Evolutionary conservation across 2,329 filamentous ascomycete genomes (phyloP).

Genomic region (Lomentospora prolificans): DNA sequence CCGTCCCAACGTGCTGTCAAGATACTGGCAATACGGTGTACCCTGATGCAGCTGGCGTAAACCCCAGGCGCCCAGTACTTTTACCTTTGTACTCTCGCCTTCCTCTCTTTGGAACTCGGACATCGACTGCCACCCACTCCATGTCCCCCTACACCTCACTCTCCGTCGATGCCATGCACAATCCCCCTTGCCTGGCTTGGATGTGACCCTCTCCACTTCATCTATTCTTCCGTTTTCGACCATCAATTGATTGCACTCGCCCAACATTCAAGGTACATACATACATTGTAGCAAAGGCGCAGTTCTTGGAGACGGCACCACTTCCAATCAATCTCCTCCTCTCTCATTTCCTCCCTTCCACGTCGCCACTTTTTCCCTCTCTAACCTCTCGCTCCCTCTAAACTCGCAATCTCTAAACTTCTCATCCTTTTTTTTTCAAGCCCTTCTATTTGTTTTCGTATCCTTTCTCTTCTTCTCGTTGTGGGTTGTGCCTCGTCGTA

Average conservation of each 20-base stretch:
- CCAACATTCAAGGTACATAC: background rate
- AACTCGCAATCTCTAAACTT: background rate
- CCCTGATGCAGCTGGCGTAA: too few species aligned
- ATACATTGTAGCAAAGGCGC: background rate
- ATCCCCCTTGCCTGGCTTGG: background rate
- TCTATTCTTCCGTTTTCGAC: conserved; percentile 5
- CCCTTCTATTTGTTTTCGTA: background rate
- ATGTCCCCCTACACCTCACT: background rate
- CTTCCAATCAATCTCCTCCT: background rate
- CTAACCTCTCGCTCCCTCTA: background rate
- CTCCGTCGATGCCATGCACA: background rate
- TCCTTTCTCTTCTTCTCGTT: background rate
- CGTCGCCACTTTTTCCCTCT: conserved; percentile 1
- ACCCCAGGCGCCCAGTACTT: too few species aligned
- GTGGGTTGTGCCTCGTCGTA: background rate
- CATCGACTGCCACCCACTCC: background rate
- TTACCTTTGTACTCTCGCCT: background rate
- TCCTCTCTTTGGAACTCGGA: background rate
- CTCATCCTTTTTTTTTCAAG: background rate
- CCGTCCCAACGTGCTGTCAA: too few species aligned
- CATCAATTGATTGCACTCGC: conserved; percentile 2
- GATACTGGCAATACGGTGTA: background rate
- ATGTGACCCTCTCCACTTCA: background rate
- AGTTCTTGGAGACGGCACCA: background rate
- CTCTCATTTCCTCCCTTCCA: conserved; percentile 1